Evolutionary conservation across 2,329 filamentous ascomycete species (phyloP), one percentile per base, ranked within the genome.

Genomic region (Pseudopyricularia cyperi): DNA sequence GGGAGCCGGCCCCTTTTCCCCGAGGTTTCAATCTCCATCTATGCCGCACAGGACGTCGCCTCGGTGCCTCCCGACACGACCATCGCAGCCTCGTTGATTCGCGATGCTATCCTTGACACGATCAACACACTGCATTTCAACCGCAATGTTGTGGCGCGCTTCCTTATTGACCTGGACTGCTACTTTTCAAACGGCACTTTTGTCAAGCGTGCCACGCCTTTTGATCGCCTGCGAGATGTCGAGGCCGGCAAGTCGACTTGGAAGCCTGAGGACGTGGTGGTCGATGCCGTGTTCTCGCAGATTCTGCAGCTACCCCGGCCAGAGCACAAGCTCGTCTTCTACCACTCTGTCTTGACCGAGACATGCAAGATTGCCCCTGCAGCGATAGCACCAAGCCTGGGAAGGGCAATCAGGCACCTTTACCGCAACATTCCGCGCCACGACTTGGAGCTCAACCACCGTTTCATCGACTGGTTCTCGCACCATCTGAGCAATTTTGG

Each of bases 401-500:
- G 93, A 52, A 80, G 93, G 67, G 93, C 91, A 9, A 98, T 98
- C 60, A 81, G 93, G 52, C 95, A 85, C 62, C 73, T 96, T 56
- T 98, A 95, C 71, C 81, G 87, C 56, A 89, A 85, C 64, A 73
- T 87, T 9, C 83, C 89, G 54, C 79, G 77, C 2, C 82, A 97
- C 73, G 93, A 98, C 62, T 73, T 96, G 48, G 90, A 97, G 68
- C 72, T 98, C 44, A 78, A 75, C 52, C 85, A 90, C 61, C 81
- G 93, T 26, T 97, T 97, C 69, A 75, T 95, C 63, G 91, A 97
- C 65, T 98, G 93, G 93, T 98, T 98, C 63, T 80, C 91, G 17
- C 93, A 98, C 66, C 93, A 98, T 71, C 71, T 98, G 58, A 96
- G 90, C 70, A 98, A 98, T 71, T 98, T 98, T 64, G 93, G 95